Evolutionary conservation across 73 alveolate genomes (phyloP).

Genomic region (Strombidium stylifer): DNA sequence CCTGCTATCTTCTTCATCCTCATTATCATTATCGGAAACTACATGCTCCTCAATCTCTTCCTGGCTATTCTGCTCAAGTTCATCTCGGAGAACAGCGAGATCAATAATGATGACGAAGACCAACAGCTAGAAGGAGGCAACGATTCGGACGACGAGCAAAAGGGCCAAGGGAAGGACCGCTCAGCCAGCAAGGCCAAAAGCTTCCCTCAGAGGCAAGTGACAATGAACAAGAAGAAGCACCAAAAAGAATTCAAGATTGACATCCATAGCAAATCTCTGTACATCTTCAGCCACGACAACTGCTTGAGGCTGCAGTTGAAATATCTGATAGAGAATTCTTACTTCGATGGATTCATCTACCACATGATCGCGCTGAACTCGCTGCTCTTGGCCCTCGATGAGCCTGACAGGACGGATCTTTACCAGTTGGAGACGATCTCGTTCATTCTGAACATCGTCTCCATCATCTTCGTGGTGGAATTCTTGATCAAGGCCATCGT

Average conservation of each 20-base stretch:
- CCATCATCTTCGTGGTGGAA: conserved; percentile 43
- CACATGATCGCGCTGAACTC: conserved; percentile 48
- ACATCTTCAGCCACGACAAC: conserved; percentile 20
- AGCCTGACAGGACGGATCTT: conserved; percentile 35
- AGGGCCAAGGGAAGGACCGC: too few species aligned
- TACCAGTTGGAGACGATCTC: conserved; percentile 1
- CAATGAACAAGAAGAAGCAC: background rate
- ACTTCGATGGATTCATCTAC: conserved; percentile 58
- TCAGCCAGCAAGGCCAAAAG: too few species aligned
- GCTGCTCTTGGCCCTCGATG: conserved; percentile 40
- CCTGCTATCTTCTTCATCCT: conserved; percentile 46
- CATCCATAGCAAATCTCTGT: conserved; percentile 40
- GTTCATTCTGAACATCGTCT: conserved; percentile 10
- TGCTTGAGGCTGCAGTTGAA: conserved; percentile 11
- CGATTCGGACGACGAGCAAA: background rate
- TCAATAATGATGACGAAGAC: background rate
- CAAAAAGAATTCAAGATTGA: background rate
- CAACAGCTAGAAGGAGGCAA: background rate
- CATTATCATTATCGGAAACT: conserved; percentile 47
- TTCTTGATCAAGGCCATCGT: conserved; percentile 40
- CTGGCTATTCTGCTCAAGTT: conserved; percentile 56
- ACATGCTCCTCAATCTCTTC: conserved; percentile 61
- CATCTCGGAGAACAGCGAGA: conserved; percentile 1
- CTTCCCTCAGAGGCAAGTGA: too few species aligned
- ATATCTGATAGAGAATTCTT: conserved; percentile 31